Evolutionary conservation across 176 grass and related monocot genomes (phyloP), one percentile per base, ranked within the genome.

Genomic region (Zoysia japonica): DNA sequence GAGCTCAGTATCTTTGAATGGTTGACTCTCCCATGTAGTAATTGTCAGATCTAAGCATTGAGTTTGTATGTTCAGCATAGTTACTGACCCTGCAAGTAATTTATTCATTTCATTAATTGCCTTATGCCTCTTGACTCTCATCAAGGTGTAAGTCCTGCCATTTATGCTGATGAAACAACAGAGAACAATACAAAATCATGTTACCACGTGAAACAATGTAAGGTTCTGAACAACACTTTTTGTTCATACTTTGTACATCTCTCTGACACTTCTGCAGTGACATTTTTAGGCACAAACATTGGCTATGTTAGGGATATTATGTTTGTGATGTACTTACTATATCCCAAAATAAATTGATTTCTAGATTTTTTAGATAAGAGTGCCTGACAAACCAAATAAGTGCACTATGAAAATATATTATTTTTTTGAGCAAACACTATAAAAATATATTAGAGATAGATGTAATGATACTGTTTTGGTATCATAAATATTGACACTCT

Each of bases 91-190:
- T 71, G 68, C 45, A 42, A 77, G 71, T 70, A 60, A 81, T 84
- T 59, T 70, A 72, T 86, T 89, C 36, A 82, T 83, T 92, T 78
- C 11, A 85, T 88, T 88, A 68, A 71, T 85, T 85, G 46, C 72
- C 54, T 73, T 59, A 78, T 60, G 35, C 37, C 55, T 56, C 42
- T 81, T 17, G 14, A 38, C 52, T 89, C 65, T 51, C n/a, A 77
- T 77, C 87, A 81, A 85, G 38, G 67, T 81, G 67, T 60, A 77
- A 60, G 78, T 64, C 46, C 10, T 60, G 66, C 11, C 82, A 81
- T 81, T 81, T 67, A 10, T 81, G 68, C 70, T 56, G 80, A 79
- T 65, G 55, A 84, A 78, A 44, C 59, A 39, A 68, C 40, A 56
- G 63, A 47, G 44, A 80, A 47, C 65, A 46, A 48, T 72, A 43